A percentile compares a stretch with the other conserved stretches of the same genome.
These are phyloP conservation scores for Sindora glabra DNA, from an alignment of 306 rosid genomes.

Conservation along the genomic window DNA sequence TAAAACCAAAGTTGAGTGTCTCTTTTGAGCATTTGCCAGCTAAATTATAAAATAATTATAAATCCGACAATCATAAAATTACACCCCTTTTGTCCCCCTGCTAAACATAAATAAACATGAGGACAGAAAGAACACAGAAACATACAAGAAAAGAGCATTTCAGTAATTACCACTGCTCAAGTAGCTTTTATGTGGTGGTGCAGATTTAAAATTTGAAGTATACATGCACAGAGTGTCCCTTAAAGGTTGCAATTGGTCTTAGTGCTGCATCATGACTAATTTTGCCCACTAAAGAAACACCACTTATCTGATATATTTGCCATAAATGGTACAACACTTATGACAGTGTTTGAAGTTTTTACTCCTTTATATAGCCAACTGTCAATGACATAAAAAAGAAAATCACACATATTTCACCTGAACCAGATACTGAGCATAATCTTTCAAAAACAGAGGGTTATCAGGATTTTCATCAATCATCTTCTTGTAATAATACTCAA, in stretches of 20 bases:
- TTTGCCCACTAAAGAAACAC: neutral
- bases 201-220: constrained; percentile 1
- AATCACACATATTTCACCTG: constrained; percentile 40
- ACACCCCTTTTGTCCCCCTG: no score
- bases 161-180: neutral
- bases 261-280: constrained; percentile 8
- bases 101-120: no score
- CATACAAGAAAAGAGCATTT: no score
- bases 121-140: neutral
- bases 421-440: constrained; percentile 60
- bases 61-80: neutral
- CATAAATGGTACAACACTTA: neutral
- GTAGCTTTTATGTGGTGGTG: neutral
- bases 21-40: neutral
- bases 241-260: neutral
- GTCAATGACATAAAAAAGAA: neutral
- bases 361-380: neutral
- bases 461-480: constrained; percentile 48
- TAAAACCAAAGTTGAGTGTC: neutral
- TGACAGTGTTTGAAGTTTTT: neutral
- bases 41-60: no score
- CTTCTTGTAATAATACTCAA: constrained; percentile 45
- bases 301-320: neutral
- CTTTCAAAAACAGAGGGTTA: constrained; percentile 52
- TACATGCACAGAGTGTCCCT: neutral